Conservation (phyloP, 1,284 basidiomycete genomes). For the Spongiforma sp. region DNA sequence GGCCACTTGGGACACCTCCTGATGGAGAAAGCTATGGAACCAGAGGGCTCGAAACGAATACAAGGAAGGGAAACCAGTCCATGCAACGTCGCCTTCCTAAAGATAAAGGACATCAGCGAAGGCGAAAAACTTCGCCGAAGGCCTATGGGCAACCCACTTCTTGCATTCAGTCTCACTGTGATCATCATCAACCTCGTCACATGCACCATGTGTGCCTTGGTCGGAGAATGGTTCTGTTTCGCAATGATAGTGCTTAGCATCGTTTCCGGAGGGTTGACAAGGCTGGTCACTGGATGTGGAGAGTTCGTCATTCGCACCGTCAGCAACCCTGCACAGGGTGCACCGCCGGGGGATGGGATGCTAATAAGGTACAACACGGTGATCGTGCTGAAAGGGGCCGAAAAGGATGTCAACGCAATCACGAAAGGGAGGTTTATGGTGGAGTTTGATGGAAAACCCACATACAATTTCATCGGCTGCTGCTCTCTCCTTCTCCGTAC, state of each 20-base stretch:
- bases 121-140: conserved; percentile 10
- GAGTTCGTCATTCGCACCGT: conserved; percentile 17
- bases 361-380: conserved; percentile 25
- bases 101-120: conserved; percentile 29
- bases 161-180: conserved; percentile 30
- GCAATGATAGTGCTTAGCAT: conserved; percentile 39
- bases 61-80: conserved; percentile 27
- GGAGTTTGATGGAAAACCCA: conserved; percentile 21
- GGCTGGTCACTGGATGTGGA: conserved; percentile 38
- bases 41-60: background rate
- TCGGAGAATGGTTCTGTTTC: conserved; percentile 34
- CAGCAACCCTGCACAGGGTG: conserved; percentile 23
- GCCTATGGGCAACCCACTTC: conserved; percentile 8
- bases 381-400: conserved; percentile 32
- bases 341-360: conserved; percentile 32
- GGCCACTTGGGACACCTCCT: conserved; percentile 37
- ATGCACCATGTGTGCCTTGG: conserved; percentile 27
- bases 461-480: conserved; percentile 24
- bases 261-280: conserved; percentile 33
- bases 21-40: conserved; percentile 20
- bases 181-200: conserved; percentile 27
- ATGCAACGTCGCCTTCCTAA: conserved; percentile 22
- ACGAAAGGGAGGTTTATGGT: conserved; percentile 34
- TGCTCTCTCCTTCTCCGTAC: conserved; percentile 35
- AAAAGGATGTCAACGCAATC: conserved; percentile 34